These are phyloP conservation scores for Hysterangium stoloniferum DNA, from an alignment of 768 basidiomycete genomes.

Conservation along the genomic window DNA sequence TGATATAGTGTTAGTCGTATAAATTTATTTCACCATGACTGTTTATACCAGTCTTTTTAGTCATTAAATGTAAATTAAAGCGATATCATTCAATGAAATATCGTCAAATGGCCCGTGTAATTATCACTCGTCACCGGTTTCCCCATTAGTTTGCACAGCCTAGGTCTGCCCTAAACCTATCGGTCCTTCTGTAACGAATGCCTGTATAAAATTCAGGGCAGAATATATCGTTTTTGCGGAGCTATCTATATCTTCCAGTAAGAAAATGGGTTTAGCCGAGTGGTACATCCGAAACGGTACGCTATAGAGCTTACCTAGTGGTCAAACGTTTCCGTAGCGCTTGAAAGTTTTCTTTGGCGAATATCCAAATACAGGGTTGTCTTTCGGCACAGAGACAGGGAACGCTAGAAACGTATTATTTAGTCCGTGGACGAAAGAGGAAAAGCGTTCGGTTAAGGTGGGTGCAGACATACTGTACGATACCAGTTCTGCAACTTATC, in stretches of 20 bases:
- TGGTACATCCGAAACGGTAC: not conserved
- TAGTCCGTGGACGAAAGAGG: not conserved
- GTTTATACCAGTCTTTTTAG: too few relatives aligned
- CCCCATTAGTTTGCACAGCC: too few relatives aligned
- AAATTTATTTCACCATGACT: too few relatives aligned
- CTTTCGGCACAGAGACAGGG: conserved; percentile 58
- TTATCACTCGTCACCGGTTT: too few relatives aligned
- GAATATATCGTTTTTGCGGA: not conserved
- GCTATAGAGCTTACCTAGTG: conserved; percentile 41
- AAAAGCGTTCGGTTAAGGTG: not conserved
- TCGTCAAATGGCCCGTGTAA: too few relatives aligned
- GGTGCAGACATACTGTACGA: conserved; percentile 39
- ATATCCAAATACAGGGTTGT: conserved; percentile 42
- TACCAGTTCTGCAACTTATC: conserved; percentile 67
- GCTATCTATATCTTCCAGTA: conserved; percentile 2
- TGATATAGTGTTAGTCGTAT: too few relatives aligned
- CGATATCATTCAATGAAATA: too few relatives aligned
- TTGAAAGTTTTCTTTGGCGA: conserved; percentile 38
- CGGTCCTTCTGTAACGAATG: not conserved
- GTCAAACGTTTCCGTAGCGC: conserved; percentile 57
- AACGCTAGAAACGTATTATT: conserved; percentile 43
- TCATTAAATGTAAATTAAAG: too few relatives aligned
- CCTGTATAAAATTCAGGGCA: not conserved
- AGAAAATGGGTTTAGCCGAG: not conserved
- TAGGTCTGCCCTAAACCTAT: too few relatives aligned